Percentiles rank a stretch among this genome's conserved stretches.
phyloP scores from a whole-genome alignment of 306 rosid species.

The Quercus variabilis region DNA sequence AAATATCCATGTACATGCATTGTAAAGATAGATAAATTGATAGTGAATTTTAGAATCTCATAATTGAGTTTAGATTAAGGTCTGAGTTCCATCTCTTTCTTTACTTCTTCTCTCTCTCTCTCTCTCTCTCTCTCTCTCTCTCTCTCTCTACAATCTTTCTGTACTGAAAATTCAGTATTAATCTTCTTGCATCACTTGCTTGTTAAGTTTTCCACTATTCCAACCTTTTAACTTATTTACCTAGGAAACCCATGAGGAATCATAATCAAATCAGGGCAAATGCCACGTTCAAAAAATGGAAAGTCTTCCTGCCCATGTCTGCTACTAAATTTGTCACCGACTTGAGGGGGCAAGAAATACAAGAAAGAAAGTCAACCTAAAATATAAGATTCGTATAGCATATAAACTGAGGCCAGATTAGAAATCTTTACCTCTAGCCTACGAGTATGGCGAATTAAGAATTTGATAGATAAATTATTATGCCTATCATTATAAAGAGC shows the following conservation, averaged over 20 bases:
- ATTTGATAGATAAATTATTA: slow-evolving; percentile 67
- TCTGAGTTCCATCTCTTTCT: too few relatives aligned
- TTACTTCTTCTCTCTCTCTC: too few relatives aligned
- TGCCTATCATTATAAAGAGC: slow-evolving; percentile 69
- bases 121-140: too few relatives aligned
- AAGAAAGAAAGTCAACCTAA: slow-evolving; percentile 18
- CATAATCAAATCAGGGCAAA: slow-evolving; percentile 96
- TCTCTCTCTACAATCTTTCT: too few relatives aligned
- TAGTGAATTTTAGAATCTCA: too few relatives aligned
- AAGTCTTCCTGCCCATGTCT: slow-evolving; percentile 99
- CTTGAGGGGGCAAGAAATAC: slow-evolving; percentile 34
- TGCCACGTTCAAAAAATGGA: slow-evolving; percentile 92
- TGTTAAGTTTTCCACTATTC: background rate
- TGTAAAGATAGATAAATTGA: too few relatives aligned
- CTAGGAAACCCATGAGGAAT: slow-evolving; percentile 98
- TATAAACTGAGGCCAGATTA: slow-evolving; percentile 8
- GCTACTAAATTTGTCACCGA: slow-evolving; percentile 97
- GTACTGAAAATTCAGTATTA: too few relatives aligned
- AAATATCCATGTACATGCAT: too few relatives aligned
- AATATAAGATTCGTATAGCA: slow-evolving; percentile 1
- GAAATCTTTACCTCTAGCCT: slow-evolving; percentile 77
- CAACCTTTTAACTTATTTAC: slow-evolving; percentile 21
- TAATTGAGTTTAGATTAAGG: too few relatives aligned
- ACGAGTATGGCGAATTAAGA: slow-evolving; percentile 79
- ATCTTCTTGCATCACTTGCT: too few relatives aligned